Percentiles rank a stretch among this genome's conserved stretches.
Conservation (phyloP, 2,329 filamentous ascomycete genomes). For the Aspergillus ochraceoroseus region DNA sequence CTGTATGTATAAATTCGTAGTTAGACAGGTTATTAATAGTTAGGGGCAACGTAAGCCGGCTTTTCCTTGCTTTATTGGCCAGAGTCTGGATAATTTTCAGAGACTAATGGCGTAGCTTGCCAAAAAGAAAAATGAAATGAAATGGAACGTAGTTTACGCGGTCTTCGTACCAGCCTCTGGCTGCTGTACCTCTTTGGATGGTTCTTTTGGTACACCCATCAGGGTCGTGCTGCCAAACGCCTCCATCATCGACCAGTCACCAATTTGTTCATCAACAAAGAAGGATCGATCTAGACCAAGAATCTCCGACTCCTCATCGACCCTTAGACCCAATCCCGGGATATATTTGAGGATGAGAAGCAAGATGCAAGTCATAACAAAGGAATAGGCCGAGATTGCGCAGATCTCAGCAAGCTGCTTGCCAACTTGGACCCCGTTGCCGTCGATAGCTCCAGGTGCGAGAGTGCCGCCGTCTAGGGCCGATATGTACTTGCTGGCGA, state of each 20-base stretch:
- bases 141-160: too few species aligned
- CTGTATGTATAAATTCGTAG: too few species aligned
- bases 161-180: slow-evolving; percentile 7
- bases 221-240: slow-evolving; percentile 11
- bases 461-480: slow-evolving; percentile 49
- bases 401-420: slow-evolving; percentile 55
- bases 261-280: slow-evolving; percentile 56
- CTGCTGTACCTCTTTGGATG: slow-evolving; percentile 13
- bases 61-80: too few species aligned
- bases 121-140: too few species aligned
- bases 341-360: slow-evolving; percentile 52
- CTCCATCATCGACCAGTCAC: slow-evolving; percentile 45
- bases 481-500: slow-evolving; percentile 44
- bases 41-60: slow-evolving; percentile 22
- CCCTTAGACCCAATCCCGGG: slow-evolving; percentile 51
- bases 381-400: slow-evolving; percentile 52
- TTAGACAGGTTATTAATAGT: slow-evolving; percentile 15
- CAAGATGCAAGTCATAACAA: slow-evolving; percentile 50
- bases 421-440: slow-evolving; percentile 52
- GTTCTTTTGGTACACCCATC: slow-evolving; percentile 15
- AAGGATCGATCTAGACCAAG: slow-evolving; percentile 53
- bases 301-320: slow-evolving; percentile 53
- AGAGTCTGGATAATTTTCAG: too few species aligned
- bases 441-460: slow-evolving; percentile 50
- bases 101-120: too few species aligned